Percentiles rank a stretch among this genome's conserved stretches.
These are phyloP conservation scores for Didymella sp. DNA, from an alignment of 2,329 filamentous ascomycete genomes.

Conservation along the genomic window DNA sequence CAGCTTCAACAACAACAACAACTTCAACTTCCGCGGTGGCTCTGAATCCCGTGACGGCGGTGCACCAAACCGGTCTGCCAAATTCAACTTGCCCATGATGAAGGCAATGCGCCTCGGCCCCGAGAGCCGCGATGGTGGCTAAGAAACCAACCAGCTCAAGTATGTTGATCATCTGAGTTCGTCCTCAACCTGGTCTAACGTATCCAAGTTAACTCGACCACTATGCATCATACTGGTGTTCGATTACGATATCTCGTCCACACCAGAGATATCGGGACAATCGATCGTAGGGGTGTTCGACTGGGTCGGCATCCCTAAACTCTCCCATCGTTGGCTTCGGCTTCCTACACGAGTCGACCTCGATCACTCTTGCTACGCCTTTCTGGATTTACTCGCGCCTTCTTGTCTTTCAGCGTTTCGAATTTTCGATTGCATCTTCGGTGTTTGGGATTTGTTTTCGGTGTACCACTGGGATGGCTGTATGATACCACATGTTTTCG, in stretches of 20 bases:
- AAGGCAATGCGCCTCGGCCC: constrained; percentile 25
- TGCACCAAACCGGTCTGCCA: constrained; percentile 35
- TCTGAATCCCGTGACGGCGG: constrained; percentile 43
- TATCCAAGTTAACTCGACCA: constrained; percentile 11
- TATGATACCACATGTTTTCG: constrained; percentile 21
- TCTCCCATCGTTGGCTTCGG: constrained; percentile 11
- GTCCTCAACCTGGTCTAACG: constrained; percentile 21
- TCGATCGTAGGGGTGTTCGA: constrained; percentile 5
- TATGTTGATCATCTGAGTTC: constrained; percentile 12
- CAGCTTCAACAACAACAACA: constrained; percentile 23
- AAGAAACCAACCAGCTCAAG: constrained; percentile 21
- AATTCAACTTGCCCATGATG: constrained; percentile 27
- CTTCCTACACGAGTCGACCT: constrained; percentile 3
- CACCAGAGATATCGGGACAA: background rate
- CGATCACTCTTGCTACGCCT: constrained; percentile 4
- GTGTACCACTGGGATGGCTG: constrained; percentile 22
- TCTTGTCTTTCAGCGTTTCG: constrained; percentile 15
- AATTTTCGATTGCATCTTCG: constrained; percentile 20
- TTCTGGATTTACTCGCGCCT: constrained; percentile 8
- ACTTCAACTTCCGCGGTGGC: constrained; percentile 25
- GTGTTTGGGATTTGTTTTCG: constrained; percentile 23
- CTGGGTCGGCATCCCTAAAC: background rate
- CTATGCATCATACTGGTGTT: constrained; percentile 2
- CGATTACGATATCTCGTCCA: background rate
- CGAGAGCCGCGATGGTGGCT: constrained; percentile 44